These are phyloP conservation scores for Kodamaea laetipori DNA, from an alignment of 805 yeast genomes.

Conservation along the genomic window DNA sequence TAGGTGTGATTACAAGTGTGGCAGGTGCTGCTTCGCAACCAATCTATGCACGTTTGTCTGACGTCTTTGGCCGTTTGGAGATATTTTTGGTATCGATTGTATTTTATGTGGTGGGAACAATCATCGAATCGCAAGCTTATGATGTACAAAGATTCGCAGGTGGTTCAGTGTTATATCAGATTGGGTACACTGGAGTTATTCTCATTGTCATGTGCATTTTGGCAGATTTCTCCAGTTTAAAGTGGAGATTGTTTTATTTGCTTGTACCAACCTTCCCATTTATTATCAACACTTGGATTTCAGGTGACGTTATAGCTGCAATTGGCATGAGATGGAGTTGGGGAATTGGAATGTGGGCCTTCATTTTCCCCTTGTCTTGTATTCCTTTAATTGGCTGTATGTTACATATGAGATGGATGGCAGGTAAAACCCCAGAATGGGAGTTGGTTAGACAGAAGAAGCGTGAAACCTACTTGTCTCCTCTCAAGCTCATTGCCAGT, in stretches of 20 bases:
- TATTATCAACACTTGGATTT: slow-evolving; percentile 25
- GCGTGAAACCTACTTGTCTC: slow-evolving; percentile 3
- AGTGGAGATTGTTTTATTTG: slow-evolving; percentile 21
- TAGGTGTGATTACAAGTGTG: slow-evolving; percentile 29
- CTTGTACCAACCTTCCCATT: slow-evolving; percentile 20
- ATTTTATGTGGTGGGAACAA: slow-evolving; percentile 30
- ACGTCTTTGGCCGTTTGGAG: slow-evolving; percentile 32
- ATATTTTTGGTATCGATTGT: slow-evolving; percentile 24
- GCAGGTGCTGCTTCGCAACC: slow-evolving; percentile 35
- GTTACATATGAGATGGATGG: slow-evolving; percentile 20
- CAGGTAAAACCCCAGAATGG: slow-evolving; percentile 22
- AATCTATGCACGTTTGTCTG: slow-evolving; percentile 31
- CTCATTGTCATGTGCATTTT: slow-evolving; percentile 19
- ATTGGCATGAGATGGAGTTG: slow-evolving; percentile 20
- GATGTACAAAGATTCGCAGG: slow-evolving; percentile 31
- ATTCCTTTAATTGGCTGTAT: slow-evolving; percentile 20
- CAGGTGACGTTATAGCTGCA: slow-evolving; percentile 21
- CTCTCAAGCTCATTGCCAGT: slow-evolving; percentile 10
- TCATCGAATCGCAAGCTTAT: slow-evolving; percentile 32
- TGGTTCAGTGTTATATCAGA: slow-evolving; percentile 29
- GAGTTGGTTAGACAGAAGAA: slow-evolving; percentile 15
- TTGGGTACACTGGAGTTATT: slow-evolving; percentile 23
- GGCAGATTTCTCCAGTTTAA: slow-evolving; percentile 22
- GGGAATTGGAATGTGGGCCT: slow-evolving; percentile 27
- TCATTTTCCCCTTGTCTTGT: slow-evolving; percentile 23